Conservation (phyloP, 129 eudicot genomes). For the Lactuca sativa region DNA sequence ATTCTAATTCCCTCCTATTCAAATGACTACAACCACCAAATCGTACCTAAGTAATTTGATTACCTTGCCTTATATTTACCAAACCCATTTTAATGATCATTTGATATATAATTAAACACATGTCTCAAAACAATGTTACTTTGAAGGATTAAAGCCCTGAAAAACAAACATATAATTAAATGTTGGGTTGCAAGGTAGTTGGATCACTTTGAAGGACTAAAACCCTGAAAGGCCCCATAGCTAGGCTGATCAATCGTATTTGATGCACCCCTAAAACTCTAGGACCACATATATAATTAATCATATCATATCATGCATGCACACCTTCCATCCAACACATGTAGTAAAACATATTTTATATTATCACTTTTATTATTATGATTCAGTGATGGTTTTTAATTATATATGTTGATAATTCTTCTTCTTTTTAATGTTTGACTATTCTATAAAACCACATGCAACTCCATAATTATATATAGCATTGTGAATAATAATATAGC, state of each 20-base stretch:
- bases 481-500: neutral
- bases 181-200: neutral
- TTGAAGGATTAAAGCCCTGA: no score
- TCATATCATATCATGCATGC: neutral
- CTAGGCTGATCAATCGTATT: neutral
- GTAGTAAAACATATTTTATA: no score
- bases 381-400: no score
- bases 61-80: no score
- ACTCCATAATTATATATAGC: neutral
- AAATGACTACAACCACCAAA: no score
- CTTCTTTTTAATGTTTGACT: neutral
- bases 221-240: slow-evolving; percentile 5
- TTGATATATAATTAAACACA: no score
- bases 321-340: slow-evolving; percentile 6
- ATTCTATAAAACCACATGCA: neutral
- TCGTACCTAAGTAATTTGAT: no score
- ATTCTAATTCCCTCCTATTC: no score
- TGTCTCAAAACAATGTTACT: no score
- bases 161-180: neutral
- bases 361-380: neutral
- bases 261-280: slow-evolving; percentile 2
- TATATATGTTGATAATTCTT: neutral
- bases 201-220: neutral
- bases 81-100: no score
- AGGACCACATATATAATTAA: slow-evolving; percentile 24